Conservation (phyloP, 306 rosid species). For the Hippophae gyantsensis region DNA sequence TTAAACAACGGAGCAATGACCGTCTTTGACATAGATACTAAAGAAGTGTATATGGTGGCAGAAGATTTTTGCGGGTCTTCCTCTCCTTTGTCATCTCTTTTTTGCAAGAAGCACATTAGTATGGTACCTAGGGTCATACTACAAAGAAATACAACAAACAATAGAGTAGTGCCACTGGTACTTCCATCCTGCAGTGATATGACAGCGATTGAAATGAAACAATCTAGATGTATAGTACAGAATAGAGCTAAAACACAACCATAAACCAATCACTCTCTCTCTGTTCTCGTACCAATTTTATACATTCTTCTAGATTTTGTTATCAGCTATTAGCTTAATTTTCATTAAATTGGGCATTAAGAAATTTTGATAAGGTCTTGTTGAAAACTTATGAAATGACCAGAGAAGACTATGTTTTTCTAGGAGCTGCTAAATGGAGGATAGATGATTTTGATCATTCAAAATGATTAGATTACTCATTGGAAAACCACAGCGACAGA, state of each 20-base stretch:
- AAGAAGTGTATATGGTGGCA: slow-evolving; percentile 29
- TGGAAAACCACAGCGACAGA: slow-evolving; percentile 11
- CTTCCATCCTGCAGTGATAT: slow-evolving; percentile 52
- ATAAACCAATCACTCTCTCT: background rate
- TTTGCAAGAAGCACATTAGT: slow-evolving; percentile 71
- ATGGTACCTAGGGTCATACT: slow-evolving; percentile 60
- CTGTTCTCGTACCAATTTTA: background rate
- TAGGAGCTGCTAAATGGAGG: slow-evolving; percentile 4
- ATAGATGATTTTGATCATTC: background rate
- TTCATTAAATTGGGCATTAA: background rate
- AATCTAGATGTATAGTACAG: background rate
- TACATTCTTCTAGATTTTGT: background rate
- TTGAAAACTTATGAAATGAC: background rate
- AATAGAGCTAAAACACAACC: background rate
- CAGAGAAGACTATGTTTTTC: background rate
- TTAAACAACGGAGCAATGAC: slow-evolving; percentile 47
- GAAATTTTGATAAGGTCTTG: too few species aligned
- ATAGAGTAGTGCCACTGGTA: slow-evolving; percentile 47
- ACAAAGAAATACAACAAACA: slow-evolving; percentile 71
- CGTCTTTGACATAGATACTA: slow-evolving; percentile 46
- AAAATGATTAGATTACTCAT: background rate
- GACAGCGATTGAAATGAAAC: slow-evolving; percentile 15
- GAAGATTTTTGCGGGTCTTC: slow-evolving; percentile 28
- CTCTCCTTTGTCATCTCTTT: slow-evolving; percentile 36
- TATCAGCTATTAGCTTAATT: background rate